Conservation (phyloP, 805 yeast species). For the Candida arabinofermentans region DNA sequence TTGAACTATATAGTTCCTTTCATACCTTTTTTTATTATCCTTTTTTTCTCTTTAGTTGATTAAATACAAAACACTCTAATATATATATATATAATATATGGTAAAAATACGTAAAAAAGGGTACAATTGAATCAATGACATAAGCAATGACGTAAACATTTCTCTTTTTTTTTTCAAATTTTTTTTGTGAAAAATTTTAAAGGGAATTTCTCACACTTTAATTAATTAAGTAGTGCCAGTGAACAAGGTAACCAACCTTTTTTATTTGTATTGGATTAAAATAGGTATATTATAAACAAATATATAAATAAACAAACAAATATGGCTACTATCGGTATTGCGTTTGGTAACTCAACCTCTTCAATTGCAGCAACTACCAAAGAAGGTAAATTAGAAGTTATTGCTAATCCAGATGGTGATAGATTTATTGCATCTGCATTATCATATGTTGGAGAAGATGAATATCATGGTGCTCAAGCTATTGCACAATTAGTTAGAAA, state of each 20-base stretch:
- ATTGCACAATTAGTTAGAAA: slow-evolving; percentile 88
- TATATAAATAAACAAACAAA: slow-evolving; percentile 3
- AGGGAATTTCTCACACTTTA: neutral
- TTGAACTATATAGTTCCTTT: neutral
- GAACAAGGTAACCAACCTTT: neutral
- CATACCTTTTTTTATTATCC: neutral
- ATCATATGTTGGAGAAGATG: slow-evolving; percentile 90
- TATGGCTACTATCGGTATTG: slow-evolving; percentile 79
- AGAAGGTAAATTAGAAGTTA: slow-evolving; percentile 93
- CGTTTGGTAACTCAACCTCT: slow-evolving; percentile 94
- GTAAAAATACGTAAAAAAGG: neutral
- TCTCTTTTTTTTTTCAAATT: no score
- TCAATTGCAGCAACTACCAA: slow-evolving; percentile 87
- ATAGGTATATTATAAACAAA: neutral
- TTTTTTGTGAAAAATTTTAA: no score
- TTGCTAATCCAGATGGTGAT: slow-evolving; percentile 99
- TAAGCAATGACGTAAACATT: no score
- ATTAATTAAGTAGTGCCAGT: neutral
- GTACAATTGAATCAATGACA: neutral
- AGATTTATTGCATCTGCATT: slow-evolving; percentile 92
- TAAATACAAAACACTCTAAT: neutral
- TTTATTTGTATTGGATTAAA: neutral
- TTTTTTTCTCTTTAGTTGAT: neutral
- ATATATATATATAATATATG: neutral
- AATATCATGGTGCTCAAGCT: slow-evolving; percentile 97